Evolutionary conservation across 1,284 basidiomycete genomes (phyloP).

Genomic region (Ustilago nuda): DNA sequence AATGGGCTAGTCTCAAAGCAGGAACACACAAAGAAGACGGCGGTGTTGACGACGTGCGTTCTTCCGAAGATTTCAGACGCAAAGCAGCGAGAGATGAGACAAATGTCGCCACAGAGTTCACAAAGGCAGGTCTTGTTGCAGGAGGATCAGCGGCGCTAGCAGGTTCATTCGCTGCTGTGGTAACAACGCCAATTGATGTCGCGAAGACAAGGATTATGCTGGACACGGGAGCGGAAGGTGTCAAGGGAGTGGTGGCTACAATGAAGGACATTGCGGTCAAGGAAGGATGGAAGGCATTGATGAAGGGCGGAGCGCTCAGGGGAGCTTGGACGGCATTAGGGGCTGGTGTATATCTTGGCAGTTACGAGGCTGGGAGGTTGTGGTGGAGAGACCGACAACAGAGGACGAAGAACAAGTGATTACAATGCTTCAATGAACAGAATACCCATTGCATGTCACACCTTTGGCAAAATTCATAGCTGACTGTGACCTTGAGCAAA

Average conservation of each 20-base stretch:
- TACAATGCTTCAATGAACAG: background rate
- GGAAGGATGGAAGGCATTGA: constrained; percentile 54
- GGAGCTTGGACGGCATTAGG: constrained; percentile 62
- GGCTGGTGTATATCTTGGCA: constrained; percentile 62
- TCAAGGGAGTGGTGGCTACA: constrained; percentile 37
- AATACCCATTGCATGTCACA: background rate
- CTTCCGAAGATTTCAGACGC: constrained; percentile 26
- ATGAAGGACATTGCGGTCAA: constrained; percentile 39
- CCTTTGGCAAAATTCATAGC: background rate
- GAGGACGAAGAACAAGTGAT: constrained; percentile 9
- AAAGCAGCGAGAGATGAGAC: constrained; percentile 27
- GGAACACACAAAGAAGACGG: constrained; percentile 48
- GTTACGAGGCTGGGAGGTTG: constrained; percentile 59
- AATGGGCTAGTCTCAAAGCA: constrained; percentile 44
- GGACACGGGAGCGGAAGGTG: constrained; percentile 18
- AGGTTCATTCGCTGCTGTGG: constrained; percentile 48
- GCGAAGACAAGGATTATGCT: constrained; percentile 64
- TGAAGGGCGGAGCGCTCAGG: constrained; percentile 56
- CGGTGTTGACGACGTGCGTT: constrained; percentile 44
- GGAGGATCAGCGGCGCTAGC: constrained; percentile 52
- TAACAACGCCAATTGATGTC: constrained; percentile 59
- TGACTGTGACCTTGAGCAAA: background rate
- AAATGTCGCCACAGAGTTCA: constrained; percentile 33
- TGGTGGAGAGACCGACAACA: constrained; percentile 60
- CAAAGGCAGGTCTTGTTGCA: constrained; percentile 52